Conservation (phyloP, 2,329 filamentous ascomycete genomes). For the Ustilaginoidea virens region DNA sequence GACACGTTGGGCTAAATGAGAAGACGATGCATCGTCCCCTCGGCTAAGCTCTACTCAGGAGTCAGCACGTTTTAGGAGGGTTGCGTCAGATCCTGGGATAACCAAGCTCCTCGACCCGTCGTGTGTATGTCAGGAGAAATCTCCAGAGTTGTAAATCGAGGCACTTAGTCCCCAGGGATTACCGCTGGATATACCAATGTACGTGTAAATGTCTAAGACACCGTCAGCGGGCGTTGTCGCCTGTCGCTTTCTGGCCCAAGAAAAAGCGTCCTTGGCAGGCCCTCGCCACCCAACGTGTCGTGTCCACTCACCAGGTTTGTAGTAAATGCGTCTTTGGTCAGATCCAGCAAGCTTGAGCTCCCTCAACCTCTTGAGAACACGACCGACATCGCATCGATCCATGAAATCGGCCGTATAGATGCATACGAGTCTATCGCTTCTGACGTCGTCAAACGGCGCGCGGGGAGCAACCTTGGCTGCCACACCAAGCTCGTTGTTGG, state of each 20-base stretch:
- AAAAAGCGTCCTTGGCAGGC: no score
- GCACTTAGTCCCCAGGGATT: slow-evolving; percentile 50
- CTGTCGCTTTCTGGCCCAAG: no score
- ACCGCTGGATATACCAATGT: slow-evolving; percentile 42
- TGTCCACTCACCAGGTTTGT: slow-evolving; percentile 50
- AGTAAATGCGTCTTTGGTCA: slow-evolving; percentile 45
- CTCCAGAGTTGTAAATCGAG: slow-evolving; percentile 34
- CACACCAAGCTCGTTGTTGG: slow-evolving; percentile 53
- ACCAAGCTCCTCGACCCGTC: not conserved
- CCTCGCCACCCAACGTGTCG: no score
- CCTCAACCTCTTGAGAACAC: slow-evolving; percentile 48
- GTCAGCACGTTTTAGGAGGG: no score
- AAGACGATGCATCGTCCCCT: no score
- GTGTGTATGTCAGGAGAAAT: not conserved
- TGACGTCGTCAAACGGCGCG: slow-evolving; percentile 21
- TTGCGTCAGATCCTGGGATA: no score
- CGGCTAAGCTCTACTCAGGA: no score
- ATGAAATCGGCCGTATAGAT: slow-evolving; percentile 65
- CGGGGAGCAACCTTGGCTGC: slow-evolving; percentile 55
- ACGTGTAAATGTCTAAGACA: slow-evolving; percentile 47
- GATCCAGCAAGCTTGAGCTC: slow-evolving; percentile 43
- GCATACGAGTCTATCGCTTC: slow-evolving; percentile 47
- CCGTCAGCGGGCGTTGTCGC: not conserved
- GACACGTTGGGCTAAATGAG: no score
- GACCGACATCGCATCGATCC: slow-evolving; percentile 50